Evolutionary conservation across 257 asterid species (phyloP).

Genomic region (Forsythia suspensa): DNA sequence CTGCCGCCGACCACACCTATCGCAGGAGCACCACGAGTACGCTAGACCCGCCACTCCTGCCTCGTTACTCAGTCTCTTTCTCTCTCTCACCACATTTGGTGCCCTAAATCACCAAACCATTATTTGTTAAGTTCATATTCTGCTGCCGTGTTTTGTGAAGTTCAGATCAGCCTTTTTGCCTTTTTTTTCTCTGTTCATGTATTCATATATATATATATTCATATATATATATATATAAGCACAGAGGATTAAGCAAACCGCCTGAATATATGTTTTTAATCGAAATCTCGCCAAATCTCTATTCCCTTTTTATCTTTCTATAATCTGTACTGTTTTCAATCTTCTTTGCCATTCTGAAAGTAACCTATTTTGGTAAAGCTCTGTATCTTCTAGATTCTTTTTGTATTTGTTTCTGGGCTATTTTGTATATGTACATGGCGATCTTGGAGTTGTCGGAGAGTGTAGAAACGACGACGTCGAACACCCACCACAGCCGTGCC

Average conservation of each 20-base stretch:
- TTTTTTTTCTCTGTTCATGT: too few relatives aligned
- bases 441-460: constrained; percentile 57
- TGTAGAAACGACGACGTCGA: constrained; percentile 24
- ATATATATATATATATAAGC: not conserved
- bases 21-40: too few relatives aligned
- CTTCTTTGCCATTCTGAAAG: not conserved
- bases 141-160: too few relatives aligned
- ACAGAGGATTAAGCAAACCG: not conserved
- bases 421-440: constrained; percentile 36
- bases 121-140: too few relatives aligned
- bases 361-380: not conserved
- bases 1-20: too few relatives aligned
- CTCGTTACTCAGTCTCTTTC: too few relatives aligned
- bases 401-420: not conserved
- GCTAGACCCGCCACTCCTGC: too few relatives aligned
- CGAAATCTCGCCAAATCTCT: not conserved
- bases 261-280: not conserved
- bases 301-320: not conserved
- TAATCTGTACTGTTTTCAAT: not conserved
- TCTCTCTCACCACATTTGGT: too few relatives aligned
- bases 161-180: too few relatives aligned
- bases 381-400: not conserved
- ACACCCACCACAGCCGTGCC: too few relatives aligned
- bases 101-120: too few relatives aligned
- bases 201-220: not conserved